These are phyloP conservation scores for Galerina sulciceps DNA, from an alignment of 768 basidiomycete genomes.

Conservation along the genomic window DNA sequence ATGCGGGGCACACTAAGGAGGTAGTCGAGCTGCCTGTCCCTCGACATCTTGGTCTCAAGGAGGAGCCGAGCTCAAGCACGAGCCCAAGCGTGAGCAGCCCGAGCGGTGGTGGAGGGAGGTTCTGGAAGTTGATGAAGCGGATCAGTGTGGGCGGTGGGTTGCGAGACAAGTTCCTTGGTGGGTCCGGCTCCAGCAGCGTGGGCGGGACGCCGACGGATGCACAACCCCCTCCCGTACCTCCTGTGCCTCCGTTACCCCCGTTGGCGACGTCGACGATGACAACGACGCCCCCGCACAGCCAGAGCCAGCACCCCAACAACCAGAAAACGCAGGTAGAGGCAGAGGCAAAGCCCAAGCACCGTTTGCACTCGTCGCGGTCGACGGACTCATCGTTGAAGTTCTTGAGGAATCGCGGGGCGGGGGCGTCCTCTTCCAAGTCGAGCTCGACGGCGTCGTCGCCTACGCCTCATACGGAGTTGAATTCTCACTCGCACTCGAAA, in stretches of 20 bases:
- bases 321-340: too few species aligned
- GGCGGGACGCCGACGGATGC: not conserved
- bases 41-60: not conserved
- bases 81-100: slow-evolving; percentile 6
- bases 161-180: slow-evolving; percentile 52
- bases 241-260: slow-evolving; percentile 41
- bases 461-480: not conserved
- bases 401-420: not conserved
- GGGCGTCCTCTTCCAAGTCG: not conserved
- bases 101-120: slow-evolving; percentile 41
- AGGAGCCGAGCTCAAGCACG: not conserved
- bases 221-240: slow-evolving; percentile 60
- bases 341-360: not conserved
- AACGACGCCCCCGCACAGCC: too few species aligned
- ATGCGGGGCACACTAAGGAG: not conserved
- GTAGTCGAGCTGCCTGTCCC: slow-evolving; percentile 1
- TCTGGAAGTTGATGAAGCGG: slow-evolving; percentile 75
- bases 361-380: slow-evolving; percentile 3
- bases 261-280: too few species aligned
- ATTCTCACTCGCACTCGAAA: too few species aligned
- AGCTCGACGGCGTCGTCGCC: slow-evolving; percentile 3
- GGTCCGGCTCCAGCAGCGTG: not conserved
- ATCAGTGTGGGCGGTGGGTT: slow-evolving; percentile 64
- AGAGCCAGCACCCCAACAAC: too few species aligned
- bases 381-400: slow-evolving; percentile 7